Evolutionary conservation across 2,329 filamentous ascomycete species (phyloP), one percentile per base, ranked within the genome.

Genomic region (Paecilomyces variotii): DNA sequence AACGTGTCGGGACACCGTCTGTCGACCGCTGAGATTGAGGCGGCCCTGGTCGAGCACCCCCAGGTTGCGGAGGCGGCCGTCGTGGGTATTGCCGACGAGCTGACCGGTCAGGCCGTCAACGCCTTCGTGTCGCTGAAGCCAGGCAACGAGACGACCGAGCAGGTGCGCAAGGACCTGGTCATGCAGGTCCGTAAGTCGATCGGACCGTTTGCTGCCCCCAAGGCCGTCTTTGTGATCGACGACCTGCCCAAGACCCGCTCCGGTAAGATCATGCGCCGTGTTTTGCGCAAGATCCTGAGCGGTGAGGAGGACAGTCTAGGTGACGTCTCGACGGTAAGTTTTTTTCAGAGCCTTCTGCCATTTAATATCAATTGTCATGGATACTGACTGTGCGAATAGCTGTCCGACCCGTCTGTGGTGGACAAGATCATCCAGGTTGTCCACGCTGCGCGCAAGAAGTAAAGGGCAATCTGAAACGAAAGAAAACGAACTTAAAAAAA

Each of bases 181-280:
- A 82, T 95, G 74, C 94, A 97, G 77, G 94, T 97, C 64, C 89
- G 94, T 72, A 96, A 95, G 83, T 95, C 90, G 65, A 99, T 99
- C 71, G 94, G 94, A 11, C 94, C 94, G 3, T 99, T 99, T 72
- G 94, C 94, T 3, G 92, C 94, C 32, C 94, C 94, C 63, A 99
- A 97, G 82, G 89, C 88, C 24, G 87, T 99, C 63, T 94, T 87
- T 73, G 85, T 96, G 57, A 89, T 99, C 52, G 88, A 91, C 2
- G 94, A 99, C 73, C 84, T 99, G 64, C 94, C 94, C 69, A 97
- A 99, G 86, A 99, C 94, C 39, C 84, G 94, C 67, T 96, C 90
- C 67, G 94, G 94, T 65, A 99, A 99, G 88, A 99, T 99, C 71
- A 99, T 99, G 94, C 85, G 94, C 63, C 87, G 94, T 64, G 96